Conservation (phyloP, 371 early-diverging fungal genomes). For the Mortierella sp. region DNA sequence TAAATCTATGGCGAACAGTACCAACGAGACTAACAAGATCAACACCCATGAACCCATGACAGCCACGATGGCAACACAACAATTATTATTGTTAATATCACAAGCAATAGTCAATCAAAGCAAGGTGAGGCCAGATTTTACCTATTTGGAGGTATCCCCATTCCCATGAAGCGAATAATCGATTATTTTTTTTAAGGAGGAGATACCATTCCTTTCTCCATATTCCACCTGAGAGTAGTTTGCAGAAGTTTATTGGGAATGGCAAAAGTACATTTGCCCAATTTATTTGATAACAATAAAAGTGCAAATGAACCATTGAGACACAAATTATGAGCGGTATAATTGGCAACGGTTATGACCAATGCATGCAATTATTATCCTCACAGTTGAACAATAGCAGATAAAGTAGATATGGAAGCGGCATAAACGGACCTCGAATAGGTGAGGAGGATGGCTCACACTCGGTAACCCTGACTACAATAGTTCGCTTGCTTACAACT, state of each 20-base stretch:
- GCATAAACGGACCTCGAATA: too few relatives aligned
- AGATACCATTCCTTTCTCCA: not conserved
- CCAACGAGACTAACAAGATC: too few relatives aligned
- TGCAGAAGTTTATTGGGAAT: not conserved
- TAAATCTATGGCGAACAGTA: too few relatives aligned
- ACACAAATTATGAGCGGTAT: not conserved
- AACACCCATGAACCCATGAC: too few relatives aligned
- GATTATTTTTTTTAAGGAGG: not conserved
- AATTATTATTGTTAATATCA: not conserved
- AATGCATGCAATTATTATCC: too few relatives aligned
- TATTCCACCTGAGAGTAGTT: not conserved
- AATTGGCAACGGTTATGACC: too few relatives aligned
- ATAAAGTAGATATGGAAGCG: too few relatives aligned
- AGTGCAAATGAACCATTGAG: too few relatives aligned
- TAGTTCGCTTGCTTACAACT: not conserved
- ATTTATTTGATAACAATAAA: not conserved
- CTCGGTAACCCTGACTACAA: slow-evolving; percentile 13
- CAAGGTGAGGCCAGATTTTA: not conserved
- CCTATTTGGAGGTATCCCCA: not conserved
- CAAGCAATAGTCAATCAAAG: not conserved
- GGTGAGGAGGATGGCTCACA: not conserved
- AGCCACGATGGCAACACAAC: too few relatives aligned
- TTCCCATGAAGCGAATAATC: not conserved
- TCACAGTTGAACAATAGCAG: too few relatives aligned
- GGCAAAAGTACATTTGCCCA: not conserved